phyloP scores from a whole-genome alignment of 2,329 filamentous ascomycete genomes.

The Xylariaceae sp. region DNA sequence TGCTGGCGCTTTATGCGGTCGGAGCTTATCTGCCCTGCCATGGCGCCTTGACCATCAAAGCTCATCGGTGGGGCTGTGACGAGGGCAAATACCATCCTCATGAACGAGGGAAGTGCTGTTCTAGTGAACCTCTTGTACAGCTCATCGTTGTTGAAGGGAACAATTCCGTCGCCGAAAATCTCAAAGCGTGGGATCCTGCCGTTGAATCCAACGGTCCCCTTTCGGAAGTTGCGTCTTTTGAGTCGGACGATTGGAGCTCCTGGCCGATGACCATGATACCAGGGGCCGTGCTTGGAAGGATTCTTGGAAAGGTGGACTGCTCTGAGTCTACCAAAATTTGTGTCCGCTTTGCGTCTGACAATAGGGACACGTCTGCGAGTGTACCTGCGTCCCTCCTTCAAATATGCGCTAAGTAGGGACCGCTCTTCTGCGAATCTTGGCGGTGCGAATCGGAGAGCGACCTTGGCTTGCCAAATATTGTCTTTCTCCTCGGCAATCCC shows the following conservation, averaged over 20 bases:
- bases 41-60: no score
- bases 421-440: no score
- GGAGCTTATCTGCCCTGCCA: no score
- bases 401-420: no score
- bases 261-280: conserved; percentile 16
- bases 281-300: neutral
- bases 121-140: conserved; percentile 3
- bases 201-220: no score
- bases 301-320: neutral
- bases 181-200: neutral
- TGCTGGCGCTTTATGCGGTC: no score
- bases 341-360: neutral
- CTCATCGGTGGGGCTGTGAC: no score
- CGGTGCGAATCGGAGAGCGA: neutral
- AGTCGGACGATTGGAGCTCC: conserved; percentile 15
- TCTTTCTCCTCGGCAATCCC: neutral
- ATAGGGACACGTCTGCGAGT: no score
- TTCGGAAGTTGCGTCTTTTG: neutral
- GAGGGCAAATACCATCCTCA: conserved; percentile 9
- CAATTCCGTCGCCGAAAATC: conserved; percentile 14
- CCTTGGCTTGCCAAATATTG: neutral
- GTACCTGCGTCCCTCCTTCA: no score
- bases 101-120: conserved; percentile 5
- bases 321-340: conserved; percentile 3
- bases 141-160: conserved; percentile 13